phyloP scores from a whole-genome alignment of 805 yeast species.

The fission yeast (Schizosaccharomyces pombe) region DNA sequence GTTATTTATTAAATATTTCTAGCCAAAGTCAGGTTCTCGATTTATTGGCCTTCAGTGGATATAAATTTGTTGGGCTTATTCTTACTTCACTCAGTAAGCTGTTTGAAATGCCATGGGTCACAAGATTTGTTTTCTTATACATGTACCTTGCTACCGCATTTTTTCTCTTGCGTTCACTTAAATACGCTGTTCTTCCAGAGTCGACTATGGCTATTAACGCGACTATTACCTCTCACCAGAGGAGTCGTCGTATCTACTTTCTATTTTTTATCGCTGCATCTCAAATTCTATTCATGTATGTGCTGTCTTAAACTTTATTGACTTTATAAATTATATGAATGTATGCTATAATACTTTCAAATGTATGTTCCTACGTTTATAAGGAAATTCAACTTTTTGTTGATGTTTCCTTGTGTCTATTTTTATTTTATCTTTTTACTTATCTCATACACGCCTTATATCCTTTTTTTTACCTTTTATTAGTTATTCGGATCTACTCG shows the following conservation, averaged over 20 bases:
- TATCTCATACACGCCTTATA: too few relatives aligned
- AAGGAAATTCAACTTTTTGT: too few relatives aligned
- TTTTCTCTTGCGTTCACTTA: conserved; percentile 28
- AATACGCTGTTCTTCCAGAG: conserved; percentile 44
- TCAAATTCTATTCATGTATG: conserved; percentile 55
- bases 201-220: conserved; percentile 17
- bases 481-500: too few relatives aligned
- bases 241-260: conserved; percentile 67
- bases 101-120: conserved; percentile 12
- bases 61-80: conserved; percentile 60
- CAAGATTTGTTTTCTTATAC: conserved; percentile 28
- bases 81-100: conserved; percentile 13
- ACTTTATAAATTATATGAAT: neutral
- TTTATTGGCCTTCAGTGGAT: conserved; percentile 71
- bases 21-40: conserved; percentile 39
- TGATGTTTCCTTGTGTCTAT: too few relatives aligned
- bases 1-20: conserved; percentile 40
- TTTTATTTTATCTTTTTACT: too few relatives aligned
- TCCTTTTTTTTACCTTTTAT: too few relatives aligned
- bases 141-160: conserved; percentile 32
- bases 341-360: neutral
- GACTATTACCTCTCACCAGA: conserved; percentile 31
- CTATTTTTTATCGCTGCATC: conserved; percentile 59
- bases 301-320: conserved; percentile 23
- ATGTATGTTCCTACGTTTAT: neutral